These are phyloP conservation scores for Globisporangium spinosum DNA, from an alignment of 352 stramenopile species.

Conservation along the genomic window DNA sequence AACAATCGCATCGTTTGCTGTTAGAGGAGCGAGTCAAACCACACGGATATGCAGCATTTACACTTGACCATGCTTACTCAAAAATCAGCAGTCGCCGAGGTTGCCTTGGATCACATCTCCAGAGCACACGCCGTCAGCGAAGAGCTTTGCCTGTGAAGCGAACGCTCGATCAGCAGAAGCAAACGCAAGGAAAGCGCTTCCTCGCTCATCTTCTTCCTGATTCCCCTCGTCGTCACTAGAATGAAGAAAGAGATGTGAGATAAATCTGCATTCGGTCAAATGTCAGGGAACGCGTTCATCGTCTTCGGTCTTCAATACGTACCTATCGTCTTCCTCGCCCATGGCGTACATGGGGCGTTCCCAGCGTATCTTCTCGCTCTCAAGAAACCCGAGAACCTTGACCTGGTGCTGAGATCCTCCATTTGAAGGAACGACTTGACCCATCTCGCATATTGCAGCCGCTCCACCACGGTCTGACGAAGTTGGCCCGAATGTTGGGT, in stretches of 20 bases:
- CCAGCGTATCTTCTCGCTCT: conserved; percentile 77
- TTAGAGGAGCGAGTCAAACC: neutral
- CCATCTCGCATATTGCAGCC: conserved; percentile 64
- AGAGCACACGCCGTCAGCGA: conserved; percentile 68
- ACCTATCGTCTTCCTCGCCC: conserved; percentile 26
- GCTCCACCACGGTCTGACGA: conserved; percentile 51
- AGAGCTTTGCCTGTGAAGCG: conserved; percentile 63
- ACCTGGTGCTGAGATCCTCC: conserved; percentile 69
- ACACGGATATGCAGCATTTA: neutral
- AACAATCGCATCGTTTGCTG: neutral
- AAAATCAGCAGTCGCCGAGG: conserved; percentile 91
- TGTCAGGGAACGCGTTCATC: neutral
- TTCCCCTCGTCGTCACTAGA: conserved; percentile 19
- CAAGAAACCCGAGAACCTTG: conserved; percentile 65
- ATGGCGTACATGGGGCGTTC: conserved; percentile 61
- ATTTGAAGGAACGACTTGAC: conserved; percentile 49
- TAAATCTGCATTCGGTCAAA: neutral
- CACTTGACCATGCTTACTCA: conserved; percentile 42
- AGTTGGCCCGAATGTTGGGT: conserved; percentile 80
- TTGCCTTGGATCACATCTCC: conserved; percentile 89
- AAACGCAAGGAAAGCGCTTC: conserved; percentile 18
- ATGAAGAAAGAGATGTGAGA: neutral
- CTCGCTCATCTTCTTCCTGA: conserved; percentile 29
- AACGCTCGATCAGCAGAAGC: conserved; percentile 38
- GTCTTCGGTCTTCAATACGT: neutral